phyloP scores from a whole-genome alignment of 306 rosid genomes.

The Prunus campanulata region DNA sequence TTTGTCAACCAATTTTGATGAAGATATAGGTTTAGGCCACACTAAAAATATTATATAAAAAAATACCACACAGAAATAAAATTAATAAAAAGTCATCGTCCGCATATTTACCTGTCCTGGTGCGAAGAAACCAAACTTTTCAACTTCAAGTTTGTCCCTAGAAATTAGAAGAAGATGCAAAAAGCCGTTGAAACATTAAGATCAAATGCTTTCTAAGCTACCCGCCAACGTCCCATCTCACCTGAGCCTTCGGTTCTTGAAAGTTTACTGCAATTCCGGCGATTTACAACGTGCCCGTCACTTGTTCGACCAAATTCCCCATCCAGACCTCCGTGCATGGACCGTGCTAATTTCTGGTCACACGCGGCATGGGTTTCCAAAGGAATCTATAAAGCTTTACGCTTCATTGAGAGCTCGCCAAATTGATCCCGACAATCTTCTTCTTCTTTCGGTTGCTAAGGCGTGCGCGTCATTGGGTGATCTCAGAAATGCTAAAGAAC shows the following conservation, averaged over 20 bases:
- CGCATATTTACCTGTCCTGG: neutral
- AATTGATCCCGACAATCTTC: constrained; percentile 25
- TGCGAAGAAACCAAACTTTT: neutral
- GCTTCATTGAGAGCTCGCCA: constrained; percentile 19
- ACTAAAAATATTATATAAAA: no score
- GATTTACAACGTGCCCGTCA: constrained; percentile 45
- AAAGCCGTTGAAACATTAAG: neutral
- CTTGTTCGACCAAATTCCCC: constrained; percentile 45
- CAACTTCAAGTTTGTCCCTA: neutral
- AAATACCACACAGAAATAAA: no score
- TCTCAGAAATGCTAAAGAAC: constrained; percentile 8
- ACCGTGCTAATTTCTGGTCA: constrained; percentile 43
- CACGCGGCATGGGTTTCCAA: constrained; percentile 33
- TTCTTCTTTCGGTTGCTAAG: constrained; percentile 36
- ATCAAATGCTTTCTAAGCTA: constrained; percentile 34
- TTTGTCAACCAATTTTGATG: no score
- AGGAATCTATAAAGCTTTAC: constrained; percentile 39
- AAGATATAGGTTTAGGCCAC: no score
- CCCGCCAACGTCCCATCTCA: constrained; percentile 37
- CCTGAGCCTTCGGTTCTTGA: constrained; percentile 32
- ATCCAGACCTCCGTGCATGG: constrained; percentile 45
- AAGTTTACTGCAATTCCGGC: constrained; percentile 27
- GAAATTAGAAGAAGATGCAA: neutral
- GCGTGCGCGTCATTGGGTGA: constrained; percentile 49
- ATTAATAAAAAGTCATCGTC: neutral